Evolutionary conservation across 768 basidiomycete genomes (phyloP).

Genomic region (Leucocoprinus birnbaumii): DNA sequence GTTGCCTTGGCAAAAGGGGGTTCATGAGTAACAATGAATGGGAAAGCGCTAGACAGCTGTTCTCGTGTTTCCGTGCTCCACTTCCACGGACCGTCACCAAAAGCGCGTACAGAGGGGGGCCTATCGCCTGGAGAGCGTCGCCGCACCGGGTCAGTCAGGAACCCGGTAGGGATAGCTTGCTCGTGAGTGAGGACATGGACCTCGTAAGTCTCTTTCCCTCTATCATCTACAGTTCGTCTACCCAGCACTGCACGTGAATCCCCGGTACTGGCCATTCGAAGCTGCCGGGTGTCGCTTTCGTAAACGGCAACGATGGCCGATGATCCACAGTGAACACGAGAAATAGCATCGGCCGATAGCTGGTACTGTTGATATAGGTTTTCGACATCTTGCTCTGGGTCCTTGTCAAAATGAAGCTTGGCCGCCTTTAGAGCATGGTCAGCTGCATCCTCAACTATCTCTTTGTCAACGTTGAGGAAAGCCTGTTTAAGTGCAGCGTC

Average conservation of each 20-base stretch:
- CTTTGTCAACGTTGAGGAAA: slow-evolving; percentile 37
- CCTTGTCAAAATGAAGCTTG: slow-evolving; percentile 8
- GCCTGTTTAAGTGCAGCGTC: slow-evolving; percentile 32
- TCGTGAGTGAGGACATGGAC: slow-evolving; percentile 38
- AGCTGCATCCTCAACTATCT: slow-evolving; percentile 33
- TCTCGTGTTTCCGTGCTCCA: slow-evolving; percentile 37
- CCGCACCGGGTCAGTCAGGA: slow-evolving; percentile 1
- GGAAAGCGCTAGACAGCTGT: slow-evolving; percentile 26
- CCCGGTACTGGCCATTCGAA: slow-evolving; percentile 43
- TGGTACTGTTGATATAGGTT: slow-evolving; percentile 20
- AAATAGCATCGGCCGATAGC: slow-evolving; percentile 26
- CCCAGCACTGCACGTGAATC: slow-evolving; percentile 50
- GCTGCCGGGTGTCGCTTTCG: slow-evolving; percentile 31
- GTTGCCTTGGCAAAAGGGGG: not conserved
- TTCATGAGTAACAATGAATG: slow-evolving; percentile 14
- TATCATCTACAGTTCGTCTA: slow-evolving; percentile 24
- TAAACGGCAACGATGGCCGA: slow-evolving; percentile 45
- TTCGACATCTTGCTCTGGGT: not conserved
- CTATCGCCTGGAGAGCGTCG: not conserved
- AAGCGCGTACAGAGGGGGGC: slow-evolving; percentile 26
- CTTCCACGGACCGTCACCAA: slow-evolving; percentile 44
- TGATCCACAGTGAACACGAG: slow-evolving; percentile 33
- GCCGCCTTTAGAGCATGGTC: slow-evolving; percentile 20
- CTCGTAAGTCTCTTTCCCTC: slow-evolving; percentile 29
- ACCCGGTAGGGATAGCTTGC: slow-evolving; percentile 26